A percentile compares a stretch with the other conserved stretches of the same genome.
Conservation (phyloP, 176 grass and related monocot species). For the Pharus latifolius region DNA sequence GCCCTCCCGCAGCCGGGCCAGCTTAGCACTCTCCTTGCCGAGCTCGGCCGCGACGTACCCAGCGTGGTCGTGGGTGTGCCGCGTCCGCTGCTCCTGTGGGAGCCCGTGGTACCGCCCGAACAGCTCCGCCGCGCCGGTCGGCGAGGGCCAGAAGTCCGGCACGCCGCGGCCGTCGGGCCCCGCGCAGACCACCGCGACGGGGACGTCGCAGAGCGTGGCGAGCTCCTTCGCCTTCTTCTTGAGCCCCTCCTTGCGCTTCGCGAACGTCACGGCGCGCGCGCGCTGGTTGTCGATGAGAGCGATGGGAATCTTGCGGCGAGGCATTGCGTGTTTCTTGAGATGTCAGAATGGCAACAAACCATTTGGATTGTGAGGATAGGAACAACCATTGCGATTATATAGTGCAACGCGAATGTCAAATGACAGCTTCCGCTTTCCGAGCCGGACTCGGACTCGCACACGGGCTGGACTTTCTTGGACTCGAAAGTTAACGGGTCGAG, state of each 20-base stretch:
- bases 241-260: neutral
- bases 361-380: no score
- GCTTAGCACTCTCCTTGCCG: neutral
- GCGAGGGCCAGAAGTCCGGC: constrained; percentile 3
- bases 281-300: neutral
- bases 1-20: neutral
- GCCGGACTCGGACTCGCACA: neutral
- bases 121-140: neutral
- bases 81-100: neutral
- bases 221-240: neutral
- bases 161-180: neutral
- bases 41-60: neutral
- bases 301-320: neutral
- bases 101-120: neutral
- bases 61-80: neutral
- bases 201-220: neutral
- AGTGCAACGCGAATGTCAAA: no score
- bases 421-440: no score
- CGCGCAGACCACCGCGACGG: constrained; percentile 11
- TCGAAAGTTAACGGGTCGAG: no score
- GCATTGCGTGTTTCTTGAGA: no score
- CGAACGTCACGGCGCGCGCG: neutral
- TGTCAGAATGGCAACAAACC: no score
- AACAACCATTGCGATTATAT: no score
- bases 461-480: no score